phyloP scores from a whole-genome alignment of 805 yeast species.

The Candida incommunis region DNA sequence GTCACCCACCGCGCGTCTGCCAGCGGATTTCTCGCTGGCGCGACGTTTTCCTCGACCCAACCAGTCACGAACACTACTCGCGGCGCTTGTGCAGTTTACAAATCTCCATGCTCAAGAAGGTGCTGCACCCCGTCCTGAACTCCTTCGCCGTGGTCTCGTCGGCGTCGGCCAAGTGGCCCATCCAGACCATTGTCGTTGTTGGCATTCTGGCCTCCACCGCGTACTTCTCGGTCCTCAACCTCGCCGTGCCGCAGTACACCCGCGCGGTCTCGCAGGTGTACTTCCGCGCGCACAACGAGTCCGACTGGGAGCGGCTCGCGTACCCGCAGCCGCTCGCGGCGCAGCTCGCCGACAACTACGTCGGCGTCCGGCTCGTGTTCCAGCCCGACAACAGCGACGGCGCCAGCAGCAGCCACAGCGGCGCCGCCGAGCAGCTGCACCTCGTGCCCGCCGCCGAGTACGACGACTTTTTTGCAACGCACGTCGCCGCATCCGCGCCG shows the following conservation, averaged over 20 bases:
- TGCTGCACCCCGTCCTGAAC: conserved; percentile 2
- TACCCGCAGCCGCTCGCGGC: conserved; percentile 7
- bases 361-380: conserved; percentile 12
- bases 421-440: conserved; percentile 5
- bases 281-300: conserved; percentile 10
- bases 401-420: conserved; percentile 1
- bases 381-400: conserved; percentile 5
- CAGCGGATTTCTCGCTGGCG: no score
- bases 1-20: no score
- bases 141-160: conserved; percentile 33
- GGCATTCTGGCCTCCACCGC: conserved; percentile 67
- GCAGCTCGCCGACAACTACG: conserved; percentile 5
- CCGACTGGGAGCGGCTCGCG: conserved; percentile 5
- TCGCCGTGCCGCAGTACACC: conserved; percentile 15
- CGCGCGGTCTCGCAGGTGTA: not conserved
- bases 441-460: not conserved
- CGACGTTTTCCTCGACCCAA: no score
- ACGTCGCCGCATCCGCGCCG: conserved; percentile 9
- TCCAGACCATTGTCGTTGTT: conserved; percentile 65
- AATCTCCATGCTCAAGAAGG: no score
- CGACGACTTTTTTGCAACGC: conserved; percentile 27
- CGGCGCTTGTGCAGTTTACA: no score
- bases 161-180: conserved; percentile 66
- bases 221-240: conserved; percentile 46
- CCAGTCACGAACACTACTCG: no score